These are phyloP conservation scores for Pythium myriotylum DNA, from an alignment of 352 stramenopile species.

Conservation along the genomic window DNA sequence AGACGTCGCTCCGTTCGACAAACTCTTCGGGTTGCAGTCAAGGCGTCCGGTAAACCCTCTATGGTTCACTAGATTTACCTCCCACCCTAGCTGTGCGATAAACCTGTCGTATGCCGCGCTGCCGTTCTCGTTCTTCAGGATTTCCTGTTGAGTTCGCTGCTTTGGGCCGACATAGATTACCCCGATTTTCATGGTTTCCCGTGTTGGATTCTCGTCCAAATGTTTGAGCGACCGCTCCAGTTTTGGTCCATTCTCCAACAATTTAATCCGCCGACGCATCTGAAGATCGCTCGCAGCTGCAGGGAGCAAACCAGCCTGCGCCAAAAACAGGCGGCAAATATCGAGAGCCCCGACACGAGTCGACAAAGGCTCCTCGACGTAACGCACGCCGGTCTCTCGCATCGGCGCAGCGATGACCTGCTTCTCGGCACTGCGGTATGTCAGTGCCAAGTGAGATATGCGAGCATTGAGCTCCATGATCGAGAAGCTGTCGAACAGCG, in stretches of 20 bases:
- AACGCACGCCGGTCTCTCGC: conserved; percentile 43
- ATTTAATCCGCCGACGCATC: conserved; percentile 60
- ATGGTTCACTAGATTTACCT: conserved; percentile 68
- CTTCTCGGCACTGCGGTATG: conserved; percentile 26
- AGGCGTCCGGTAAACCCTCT: conserved; percentile 76
- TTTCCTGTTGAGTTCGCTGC: conserved; percentile 78
- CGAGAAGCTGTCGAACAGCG: conserved; percentile 83
- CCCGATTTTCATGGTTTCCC: conserved; percentile 91
- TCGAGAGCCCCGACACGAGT: conserved; percentile 70
- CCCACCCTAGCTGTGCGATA: conserved; percentile 76
- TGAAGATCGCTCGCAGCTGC: conserved; percentile 60
- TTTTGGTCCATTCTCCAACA: conserved; percentile 81
- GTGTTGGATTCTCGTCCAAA: conserved; percentile 81
- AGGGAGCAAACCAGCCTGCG: conserved; percentile 68
- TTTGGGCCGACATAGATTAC: conserved; percentile 83
- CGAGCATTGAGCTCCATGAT: conserved; percentile 88
- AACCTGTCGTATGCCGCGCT: conserved; percentile 71
- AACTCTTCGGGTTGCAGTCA: conserved; percentile 78
- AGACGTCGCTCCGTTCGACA: conserved; percentile 73
- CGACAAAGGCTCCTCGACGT: conserved; percentile 38
- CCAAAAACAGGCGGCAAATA: conserved; percentile 83
- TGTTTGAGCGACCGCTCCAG: conserved; percentile 82
- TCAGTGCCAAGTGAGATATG: conserved; percentile 57
- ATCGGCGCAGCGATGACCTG: conserved; percentile 37
- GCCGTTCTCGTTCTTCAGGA: conserved; percentile 76